Base-by-base conservation (phyloP, 2,329 filamentous ascomycete genomes). In the Fusarium camptoceras region DNA sequence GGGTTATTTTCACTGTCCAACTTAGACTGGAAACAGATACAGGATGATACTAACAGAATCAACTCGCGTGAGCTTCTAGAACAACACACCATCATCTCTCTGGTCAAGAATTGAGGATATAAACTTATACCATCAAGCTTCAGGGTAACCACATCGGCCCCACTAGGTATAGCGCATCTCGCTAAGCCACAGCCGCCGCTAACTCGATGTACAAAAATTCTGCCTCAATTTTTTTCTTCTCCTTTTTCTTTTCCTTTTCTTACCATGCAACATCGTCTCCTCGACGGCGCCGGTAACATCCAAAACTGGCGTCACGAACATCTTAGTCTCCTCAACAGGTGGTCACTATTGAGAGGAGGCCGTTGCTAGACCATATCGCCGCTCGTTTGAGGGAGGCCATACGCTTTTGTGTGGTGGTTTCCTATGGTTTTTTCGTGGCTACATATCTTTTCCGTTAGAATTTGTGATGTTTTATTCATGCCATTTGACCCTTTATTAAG, bases 361-460 rank as follows among this genome's bases (percentile, higher is more conserved):
- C 53, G 71, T 78, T 82, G 80, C 80, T 67, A 82, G 79, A 82
- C 75, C 12, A 78, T 80, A 60, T 46, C 64, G 79, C 80, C 80
- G 78, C 79, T 81, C 74, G 80, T 82, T 82, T 82, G 81, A 83
- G 81, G 81, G 81, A 80, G 78, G 77, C 71, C 78, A 78, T 74
- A 78, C 77, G 75, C 73, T 75, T 77, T 66, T 73, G 73, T 75
- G 77, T 82, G 79, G 77, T 78, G 78, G 79, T 79, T 77, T 79
- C 81, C 81, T 71, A 83, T 83, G 81, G 81, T 80, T 77, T 68
- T 74, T 74, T 75, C 59, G 78, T 78, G 81, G 81, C 80, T 72
- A 83, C 81, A 83, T 80, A 55, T 54, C 39, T 22, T 51, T 10
- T 22, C 20, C 42, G 6, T 43, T 24, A 25, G 37, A 30, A 37